A percentile compares a stretch with the other conserved stretches of the same genome.
Conservation (phyloP, 1,284 basidiomycete species). For the Fomes fomentarius region DNA sequence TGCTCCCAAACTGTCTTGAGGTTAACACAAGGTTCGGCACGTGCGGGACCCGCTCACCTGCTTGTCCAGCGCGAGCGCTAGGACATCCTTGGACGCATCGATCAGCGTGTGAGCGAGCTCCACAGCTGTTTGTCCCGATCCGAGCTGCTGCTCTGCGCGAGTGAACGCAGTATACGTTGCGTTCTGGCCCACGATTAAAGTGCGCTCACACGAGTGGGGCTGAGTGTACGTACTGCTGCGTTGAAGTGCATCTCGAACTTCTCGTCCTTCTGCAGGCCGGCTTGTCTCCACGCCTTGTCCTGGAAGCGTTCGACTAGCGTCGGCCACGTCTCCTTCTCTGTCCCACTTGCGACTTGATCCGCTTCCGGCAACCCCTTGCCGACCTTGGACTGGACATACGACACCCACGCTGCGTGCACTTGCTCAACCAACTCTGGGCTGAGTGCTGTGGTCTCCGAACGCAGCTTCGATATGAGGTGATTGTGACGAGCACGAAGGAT, state of each 20-base stretch:
- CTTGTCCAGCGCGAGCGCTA: constrained; percentile 76
- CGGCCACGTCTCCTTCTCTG: constrained; percentile 57
- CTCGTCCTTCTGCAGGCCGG: constrained; percentile 78
- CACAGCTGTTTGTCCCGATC: constrained; percentile 41
- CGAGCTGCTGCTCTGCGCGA: constrained; percentile 43
- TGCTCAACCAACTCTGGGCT: constrained; percentile 62
- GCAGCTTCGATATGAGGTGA: constrained; percentile 75
- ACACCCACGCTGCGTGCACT: constrained; percentile 66
- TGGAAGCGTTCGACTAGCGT: constrained; percentile 51
- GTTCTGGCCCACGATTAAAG: constrained; percentile 41
- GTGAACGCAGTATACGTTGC: constrained; percentile 56
- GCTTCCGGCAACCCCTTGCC: constrained; percentile 56
- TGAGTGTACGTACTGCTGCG: constrained; percentile 59
- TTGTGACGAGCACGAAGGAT: constrained; percentile 89
- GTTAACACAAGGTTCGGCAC: constrained; percentile 1
- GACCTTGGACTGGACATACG: constrained; percentile 65
- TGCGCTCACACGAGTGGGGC: constrained; percentile 11
- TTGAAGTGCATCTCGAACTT: constrained; percentile 90
- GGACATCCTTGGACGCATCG: constrained; percentile 74
- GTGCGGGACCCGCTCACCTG: constrained; percentile 50
- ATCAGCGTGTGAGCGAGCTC: constrained; percentile 67
- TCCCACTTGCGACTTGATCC: constrained; percentile 49
- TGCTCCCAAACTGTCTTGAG: constrained; percentile 65
- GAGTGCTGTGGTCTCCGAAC: constrained; percentile 57
- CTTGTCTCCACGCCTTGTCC: constrained; percentile 68